Evolutionary conservation across 331 rosid species (phyloP), one percentile per base, ranked within the genome.

Genomic region (Dryas integrifolia): DNA sequence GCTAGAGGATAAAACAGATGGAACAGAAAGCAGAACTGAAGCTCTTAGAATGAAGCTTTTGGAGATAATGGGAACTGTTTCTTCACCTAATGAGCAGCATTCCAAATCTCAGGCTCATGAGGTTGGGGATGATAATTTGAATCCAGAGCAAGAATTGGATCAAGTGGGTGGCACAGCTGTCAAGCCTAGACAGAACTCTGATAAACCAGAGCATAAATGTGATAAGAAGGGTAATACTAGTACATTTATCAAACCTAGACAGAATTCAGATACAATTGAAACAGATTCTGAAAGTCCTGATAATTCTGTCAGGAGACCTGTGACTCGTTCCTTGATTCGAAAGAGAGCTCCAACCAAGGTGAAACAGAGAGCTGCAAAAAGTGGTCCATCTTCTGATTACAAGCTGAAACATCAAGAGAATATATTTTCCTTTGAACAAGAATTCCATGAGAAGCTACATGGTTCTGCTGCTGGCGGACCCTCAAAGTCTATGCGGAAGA

Each of bases 191-290:
- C 58, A 44, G 50, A 73, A 53, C 26, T 44, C 72, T 58, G 75
- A 26, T 48, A 61, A 72, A 38, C 65, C 70, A 30, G 83, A 75
- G 79, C 86, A 77, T 60, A 74, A 9, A 64, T 61, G 73, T 76
- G 80, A 79, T 62, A 82, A 59, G 66, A 76, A 69, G 75, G 83
- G 76, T 57, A 74, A 81, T 63, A 72, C 57, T 57, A 74, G 79
- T 63, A 72, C 57, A 68, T 80, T 67, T 60, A 76, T 72, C 57
- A 81, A 78, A 77, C 58, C 65, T 46, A 78, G 66, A 58, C 90
- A 88, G 60, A 87, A 81, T 75, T 95, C 99, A 0, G 97, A 95
- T 79, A 79, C 93, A 11, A 92, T 92, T 74, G 99, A 91, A 86
- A 84, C 92, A 51, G 97, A 89, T 79, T 91, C 97, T 58, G 96